Evolutionary conservation across 441 rosid genomes (phyloP).

Genomic region (Pelargonium myrrhifolium): DNA sequence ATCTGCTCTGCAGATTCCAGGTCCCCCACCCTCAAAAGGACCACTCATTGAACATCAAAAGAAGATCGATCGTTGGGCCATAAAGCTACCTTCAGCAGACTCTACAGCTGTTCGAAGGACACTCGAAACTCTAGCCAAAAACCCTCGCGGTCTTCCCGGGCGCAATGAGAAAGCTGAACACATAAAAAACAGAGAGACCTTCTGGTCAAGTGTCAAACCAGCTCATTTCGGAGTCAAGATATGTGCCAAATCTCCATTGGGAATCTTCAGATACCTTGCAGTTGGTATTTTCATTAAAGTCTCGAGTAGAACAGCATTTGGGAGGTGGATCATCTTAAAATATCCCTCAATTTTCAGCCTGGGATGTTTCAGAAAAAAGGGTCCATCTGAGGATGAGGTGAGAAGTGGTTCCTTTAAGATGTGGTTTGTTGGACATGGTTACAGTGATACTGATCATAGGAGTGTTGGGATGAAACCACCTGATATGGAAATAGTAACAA

Average conservation of each 20-base stretch:
- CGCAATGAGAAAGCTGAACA: slow-evolving; percentile 52
- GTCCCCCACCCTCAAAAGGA: slow-evolving; percentile 55
- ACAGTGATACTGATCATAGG: no score
- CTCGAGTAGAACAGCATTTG: slow-evolving; percentile 41
- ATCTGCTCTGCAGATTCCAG: slow-evolving; percentile 72
- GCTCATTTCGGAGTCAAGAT: slow-evolving; percentile 76
- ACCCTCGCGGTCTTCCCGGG: slow-evolving; percentile 69
- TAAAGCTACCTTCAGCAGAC: slow-evolving; percentile 47
- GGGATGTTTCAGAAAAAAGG: slow-evolving; percentile 71
- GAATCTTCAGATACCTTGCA: slow-evolving; percentile 37
- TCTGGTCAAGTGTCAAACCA: slow-evolving; percentile 67
- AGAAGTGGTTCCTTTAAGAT: slow-evolving; percentile 69
- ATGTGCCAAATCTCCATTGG: slow-evolving; percentile 51
- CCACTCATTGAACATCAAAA: background rate
- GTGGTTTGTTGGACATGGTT: slow-evolving; percentile 84
- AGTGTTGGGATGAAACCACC: no score
- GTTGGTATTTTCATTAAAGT: slow-evolving; percentile 59
- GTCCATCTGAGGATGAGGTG: slow-evolving; percentile 80
- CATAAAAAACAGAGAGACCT: slow-evolving; percentile 45
- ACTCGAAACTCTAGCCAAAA: slow-evolving; percentile 50
- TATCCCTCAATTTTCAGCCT: slow-evolving; percentile 79
- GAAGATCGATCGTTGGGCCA: background rate
- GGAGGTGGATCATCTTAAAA: slow-evolving; percentile 71
- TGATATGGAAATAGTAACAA: slow-evolving; percentile 53
- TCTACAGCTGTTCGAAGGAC: slow-evolving; percentile 71